Conservation (phyloP, 257 asterid species). For the Apocynum venetum region DNA sequence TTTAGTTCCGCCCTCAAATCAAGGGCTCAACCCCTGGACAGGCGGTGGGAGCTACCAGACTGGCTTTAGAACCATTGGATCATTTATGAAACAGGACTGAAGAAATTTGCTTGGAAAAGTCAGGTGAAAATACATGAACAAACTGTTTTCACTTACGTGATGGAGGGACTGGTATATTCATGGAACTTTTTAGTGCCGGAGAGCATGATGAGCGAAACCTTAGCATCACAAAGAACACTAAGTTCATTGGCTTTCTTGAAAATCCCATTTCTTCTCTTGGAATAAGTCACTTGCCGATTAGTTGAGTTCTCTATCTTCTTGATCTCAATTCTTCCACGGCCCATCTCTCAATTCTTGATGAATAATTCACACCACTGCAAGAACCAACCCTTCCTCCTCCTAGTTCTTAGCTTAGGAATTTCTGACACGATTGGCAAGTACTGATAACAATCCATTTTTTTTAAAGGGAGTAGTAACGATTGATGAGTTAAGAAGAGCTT, state of each 20-base stretch:
- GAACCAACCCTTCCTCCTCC: not conserved
- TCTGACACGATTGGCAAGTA: not conserved
- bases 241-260: constrained; percentile 62
- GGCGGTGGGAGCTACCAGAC: too few species aligned
- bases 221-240: constrained; percentile 52
- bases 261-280: constrained; percentile 50
- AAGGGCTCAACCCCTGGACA: too few species aligned
- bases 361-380: too few species aligned
- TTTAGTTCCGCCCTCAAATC: too few species aligned
- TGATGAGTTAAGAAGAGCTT: constrained; percentile 10
- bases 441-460: not conserved
- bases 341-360: constrained; percentile 16
- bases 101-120: not conserved
- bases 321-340: constrained; percentile 49
- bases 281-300: constrained; percentile 48
- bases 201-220: constrained; percentile 49
- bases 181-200: constrained; percentile 43
- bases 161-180: constrained; percentile 44
- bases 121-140: not conserved
- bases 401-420: not conserved
- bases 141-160: constrained; percentile 30
- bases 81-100: not conserved
- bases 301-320: constrained; percentile 46
- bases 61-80: not conserved
- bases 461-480: not conserved